Base-by-base conservation (phyloP, 257 asterid species). In the Nicotiana tabacum region DNA sequence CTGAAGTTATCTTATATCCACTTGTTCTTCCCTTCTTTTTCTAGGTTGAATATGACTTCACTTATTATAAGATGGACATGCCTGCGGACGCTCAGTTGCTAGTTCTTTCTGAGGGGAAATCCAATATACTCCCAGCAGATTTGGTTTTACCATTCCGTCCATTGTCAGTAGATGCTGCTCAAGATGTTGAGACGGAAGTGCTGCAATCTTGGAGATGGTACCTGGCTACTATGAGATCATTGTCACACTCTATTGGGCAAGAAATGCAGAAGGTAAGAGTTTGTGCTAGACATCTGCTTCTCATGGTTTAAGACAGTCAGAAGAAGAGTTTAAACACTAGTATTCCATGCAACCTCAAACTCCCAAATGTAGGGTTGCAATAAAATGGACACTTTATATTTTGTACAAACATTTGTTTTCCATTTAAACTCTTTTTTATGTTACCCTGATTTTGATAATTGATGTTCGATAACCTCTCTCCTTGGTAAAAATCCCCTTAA, bases 51-150 rank as follows among this genome's bases (percentile, higher is more conserved):
- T 96, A 96, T 85, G 98, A 96, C 84, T 96, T 93, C 85, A 92
- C 94, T 39, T 94, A 91, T 76, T 96, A 96, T 85, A 94, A 93
- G 86, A 90, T 94, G 94, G 98, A 96, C 85, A 94, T 93, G 97
- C 85, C 88, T 32, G 88, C 92, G 1, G 97, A 96, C 81, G 83
- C 93, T 82, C 98, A 96, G 85, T 66, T 94, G 83, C 85, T 96
- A 82, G 84, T 96, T 88, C 92, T 94, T 66, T 96, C 97, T 12
- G 98, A 96, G 86, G 97, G 91, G 66, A 94, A 94, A 88, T 93
- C 98, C 53, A 93, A 90, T 81, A 90, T 96, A 84, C 85, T 94
- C 76, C 99, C 98, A 1, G 97, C 97, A 64, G 98, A 96, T 87
- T 29, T 96, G 33, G 90, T 94, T 83, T 88, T 96, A 84, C 99